phyloP scores from a whole-genome alignment of 169 alveolate species.

The Toxoplasma gondii region DNA sequence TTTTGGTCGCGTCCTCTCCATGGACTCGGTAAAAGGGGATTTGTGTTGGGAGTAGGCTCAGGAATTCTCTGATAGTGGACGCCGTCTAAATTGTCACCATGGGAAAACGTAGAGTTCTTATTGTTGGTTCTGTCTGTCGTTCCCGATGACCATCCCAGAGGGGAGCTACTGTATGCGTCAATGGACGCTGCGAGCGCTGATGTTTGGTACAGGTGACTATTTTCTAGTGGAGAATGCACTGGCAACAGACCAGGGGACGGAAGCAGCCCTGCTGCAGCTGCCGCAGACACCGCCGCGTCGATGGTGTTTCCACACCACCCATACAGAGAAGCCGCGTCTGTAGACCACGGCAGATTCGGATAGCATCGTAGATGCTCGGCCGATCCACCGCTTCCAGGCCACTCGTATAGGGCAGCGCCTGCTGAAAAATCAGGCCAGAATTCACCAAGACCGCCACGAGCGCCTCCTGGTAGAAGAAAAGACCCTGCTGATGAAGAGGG shows the following conservation, averaged over 20 bases:
- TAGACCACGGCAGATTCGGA: neutral
- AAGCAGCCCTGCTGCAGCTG: neutral
- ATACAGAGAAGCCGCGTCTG: neutral
- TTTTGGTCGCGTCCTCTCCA: neutral
- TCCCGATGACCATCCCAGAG: neutral
- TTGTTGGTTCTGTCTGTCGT: neutral
- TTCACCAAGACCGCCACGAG: neutral
- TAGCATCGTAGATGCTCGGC: neutral
- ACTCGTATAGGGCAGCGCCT: neutral
- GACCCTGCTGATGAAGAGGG: too few species aligned
- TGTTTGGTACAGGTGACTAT: neutral
- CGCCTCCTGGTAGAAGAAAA: neutral
- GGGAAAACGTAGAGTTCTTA: too few species aligned
- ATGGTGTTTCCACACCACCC: neutral
- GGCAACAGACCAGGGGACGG: neutral
- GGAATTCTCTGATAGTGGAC: neutral
- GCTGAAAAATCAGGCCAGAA: neutral
- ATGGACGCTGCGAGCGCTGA: neutral
- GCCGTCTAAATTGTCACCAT: neutral
- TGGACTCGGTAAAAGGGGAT: neutral
- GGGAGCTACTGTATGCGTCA: neutral
- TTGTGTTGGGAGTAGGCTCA: neutral
- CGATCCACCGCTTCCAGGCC: neutral
- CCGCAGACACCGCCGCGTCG: neutral
- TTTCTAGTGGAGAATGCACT: neutral